A percentile compares a stretch with the other conserved stretches of the same genome.
phyloP scores from a whole-genome alignment of 2,329 filamentous ascomycete genomes.

The Nemania sp. region DNA sequence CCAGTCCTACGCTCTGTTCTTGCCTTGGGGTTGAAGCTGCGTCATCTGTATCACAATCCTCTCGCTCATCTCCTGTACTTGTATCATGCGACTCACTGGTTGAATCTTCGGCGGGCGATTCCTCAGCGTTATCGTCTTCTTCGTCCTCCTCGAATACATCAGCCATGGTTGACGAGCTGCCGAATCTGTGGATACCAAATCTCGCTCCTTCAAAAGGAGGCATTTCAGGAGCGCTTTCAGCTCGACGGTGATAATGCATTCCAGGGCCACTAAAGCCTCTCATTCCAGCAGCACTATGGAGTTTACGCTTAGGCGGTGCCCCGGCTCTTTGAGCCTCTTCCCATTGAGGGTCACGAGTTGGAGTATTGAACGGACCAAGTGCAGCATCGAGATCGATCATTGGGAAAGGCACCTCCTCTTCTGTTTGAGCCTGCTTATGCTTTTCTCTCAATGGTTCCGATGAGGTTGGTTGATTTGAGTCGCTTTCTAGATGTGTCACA shows the following conservation, averaged over 20 bases:
- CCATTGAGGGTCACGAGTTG: conserved; percentile 66
- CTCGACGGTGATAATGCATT: conserved; percentile 75
- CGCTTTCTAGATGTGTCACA: conserved; percentile 46
- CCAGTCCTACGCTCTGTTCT: conserved; percentile 32
- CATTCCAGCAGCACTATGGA: conserved; percentile 77
- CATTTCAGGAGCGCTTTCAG: conserved; percentile 80
- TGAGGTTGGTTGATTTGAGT: conserved; percentile 39
- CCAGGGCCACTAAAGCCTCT: conserved; percentile 69
- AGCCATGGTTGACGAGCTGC: conserved; percentile 74
- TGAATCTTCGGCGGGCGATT: conserved; percentile 35
- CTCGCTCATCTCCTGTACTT: conserved; percentile 32
- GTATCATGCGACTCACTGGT: conserved; percentile 31
- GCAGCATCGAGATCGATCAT: conserved; percentile 95
- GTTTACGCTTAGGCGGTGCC: conserved; percentile 62
- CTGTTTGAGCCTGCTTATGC: conserved; percentile 40
- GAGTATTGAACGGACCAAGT: conserved; percentile 88
- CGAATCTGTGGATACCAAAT: conserved; percentile 63
- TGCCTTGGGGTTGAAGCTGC: conserved; percentile 38
- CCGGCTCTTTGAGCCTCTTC: conserved; percentile 66
- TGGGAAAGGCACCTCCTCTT: conserved; percentile 70
- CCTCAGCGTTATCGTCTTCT: conserved; percentile 53
- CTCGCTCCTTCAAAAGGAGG: conserved; percentile 69
- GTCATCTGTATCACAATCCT: conserved; percentile 30
- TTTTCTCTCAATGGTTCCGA: conserved; percentile 45
- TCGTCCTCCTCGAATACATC: conserved; percentile 88